Base-by-base conservation (phyloP, 1,284 basidiomycete genomes). In the Puccinia novopanici region DNA sequence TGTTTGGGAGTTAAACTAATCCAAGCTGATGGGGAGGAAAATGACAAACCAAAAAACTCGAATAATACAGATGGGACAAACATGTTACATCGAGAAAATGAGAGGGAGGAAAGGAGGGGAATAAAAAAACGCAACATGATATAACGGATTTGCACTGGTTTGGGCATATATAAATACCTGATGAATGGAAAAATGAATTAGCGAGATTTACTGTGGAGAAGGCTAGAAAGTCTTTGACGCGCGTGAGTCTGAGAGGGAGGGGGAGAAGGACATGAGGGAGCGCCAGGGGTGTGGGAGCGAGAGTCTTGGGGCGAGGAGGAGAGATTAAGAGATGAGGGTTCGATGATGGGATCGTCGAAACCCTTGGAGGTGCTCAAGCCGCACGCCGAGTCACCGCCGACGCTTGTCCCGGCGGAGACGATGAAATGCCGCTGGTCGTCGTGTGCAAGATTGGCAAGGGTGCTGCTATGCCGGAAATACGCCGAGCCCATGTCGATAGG, bases 401-500 rank as follows among this genome's bases (percentile, higher is more conserved):
- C 70, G 22, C 70, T 72, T 15, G 70, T 72, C 12, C 13, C 70
- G 6, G 52, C 10, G 22, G 70, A 72, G 5, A 72, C 15, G 24
- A 72, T 55, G 13, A 52, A 55, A 8, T 52, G 70, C 5, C 50
- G 70, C 34, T 52, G 70, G 15, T 72, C 70, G 15, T 72, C 70
- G 15, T 72, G 15, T 37, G 27, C 34, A 34, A 72, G 34, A 72
- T 52, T 52, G 30, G 48, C 52, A 10, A 72, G 34, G n/a, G 34
- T 34, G 34, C 61, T 63, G 19, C 70, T 72, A 30, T 72, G 70
- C 30, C 70, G 70, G 40, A 72, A 72, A 52, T 55, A 37, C 3
- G 50, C 70, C 17, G 75, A 76, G 54, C 63, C 75, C 63, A 76
- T 48, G 34, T 76, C 75, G 27, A 76, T 76, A 22, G 75, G 75